Evolutionary conservation across 805 yeast species (phyloP).

Genomic region (Dipodascus geniculatus): DNA sequence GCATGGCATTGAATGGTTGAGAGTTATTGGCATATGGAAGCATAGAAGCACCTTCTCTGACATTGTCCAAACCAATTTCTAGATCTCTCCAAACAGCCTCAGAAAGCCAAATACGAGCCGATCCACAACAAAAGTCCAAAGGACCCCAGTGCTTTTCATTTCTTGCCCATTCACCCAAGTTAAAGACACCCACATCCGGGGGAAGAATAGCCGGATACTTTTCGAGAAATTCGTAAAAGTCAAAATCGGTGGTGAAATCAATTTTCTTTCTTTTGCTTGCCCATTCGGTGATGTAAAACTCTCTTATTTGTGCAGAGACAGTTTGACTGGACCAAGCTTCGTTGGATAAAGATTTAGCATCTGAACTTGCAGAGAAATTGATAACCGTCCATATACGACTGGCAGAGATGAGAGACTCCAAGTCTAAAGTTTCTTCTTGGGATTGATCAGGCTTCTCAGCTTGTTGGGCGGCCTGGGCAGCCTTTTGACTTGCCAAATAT

Average conservation of each 20-base stretch:
- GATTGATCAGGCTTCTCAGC: conserved; percentile 4
- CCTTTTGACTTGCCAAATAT: conserved; percentile 15
- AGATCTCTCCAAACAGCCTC: conserved; percentile 29
- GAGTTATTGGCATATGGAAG: not conserved
- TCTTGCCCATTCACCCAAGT: conserved; percentile 27
- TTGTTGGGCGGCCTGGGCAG: not conserved
- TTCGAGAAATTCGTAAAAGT: conserved; percentile 26
- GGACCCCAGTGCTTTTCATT: conserved; percentile 23
- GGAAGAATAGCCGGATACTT: conserved; percentile 25
- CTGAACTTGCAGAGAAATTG: conserved; percentile 20
- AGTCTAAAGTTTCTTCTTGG: conserved; percentile 12
- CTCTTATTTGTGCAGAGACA: conserved; percentile 28
- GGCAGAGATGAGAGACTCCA: conserved; percentile 17
- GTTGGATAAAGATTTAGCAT: conserved; percentile 16
- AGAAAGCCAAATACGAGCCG: conserved; percentile 26
- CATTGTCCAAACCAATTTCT: conserved; percentile 15
- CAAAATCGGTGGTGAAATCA: conserved; percentile 32
- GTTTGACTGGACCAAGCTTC: conserved; percentile 25
- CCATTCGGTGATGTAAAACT: conserved; percentile 29
- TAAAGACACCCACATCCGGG: conserved; percentile 17
- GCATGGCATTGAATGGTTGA: not conserved
- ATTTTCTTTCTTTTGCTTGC: conserved; percentile 22
- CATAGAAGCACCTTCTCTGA: not conserved
- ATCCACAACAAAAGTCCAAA: conserved; percentile 26
- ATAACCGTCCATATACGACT: conserved; percentile 28